Conservation (phyloP, 768 basidiomycete genomes). For the Auricularia sp. region DNA sequence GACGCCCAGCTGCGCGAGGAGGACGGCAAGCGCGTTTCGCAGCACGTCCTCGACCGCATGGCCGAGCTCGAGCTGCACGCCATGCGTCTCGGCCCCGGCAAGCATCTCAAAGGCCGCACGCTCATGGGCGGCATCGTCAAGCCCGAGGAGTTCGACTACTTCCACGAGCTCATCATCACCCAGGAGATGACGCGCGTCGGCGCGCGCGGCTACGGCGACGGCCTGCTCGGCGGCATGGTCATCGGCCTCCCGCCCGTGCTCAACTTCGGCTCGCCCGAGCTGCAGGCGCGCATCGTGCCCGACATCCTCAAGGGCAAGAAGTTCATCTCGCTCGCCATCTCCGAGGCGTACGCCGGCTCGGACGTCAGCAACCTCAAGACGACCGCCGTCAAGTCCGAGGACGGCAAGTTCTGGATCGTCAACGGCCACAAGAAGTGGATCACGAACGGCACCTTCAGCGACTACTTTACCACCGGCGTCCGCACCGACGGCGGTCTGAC, state of each 20-base stretch:
- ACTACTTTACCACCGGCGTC: conserved; percentile 4
- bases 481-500: conserved; percentile 54
- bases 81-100: conserved; percentile 88
- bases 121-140: conserved; percentile 67
- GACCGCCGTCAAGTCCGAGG: conserved; percentile 65
- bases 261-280: conserved; percentile 57
- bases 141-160: conserved; percentile 78
- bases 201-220: conserved; percentile 73
- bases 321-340: conserved; percentile 80
- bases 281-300: conserved; percentile 35
- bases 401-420: conserved; percentile 77
- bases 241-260: conserved; percentile 80
- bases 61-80: conserved; percentile 74
- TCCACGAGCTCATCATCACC: conserved; percentile 77
- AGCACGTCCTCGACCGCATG: conserved; percentile 72
- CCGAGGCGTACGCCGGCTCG: conserved; percentile 80
- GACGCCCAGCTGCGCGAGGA: conserved; percentile 55
- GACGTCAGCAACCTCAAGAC: conserved; percentile 60
- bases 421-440: conserved; percentile 87
- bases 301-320: conserved; percentile 47
- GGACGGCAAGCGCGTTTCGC: conserved; percentile 82
- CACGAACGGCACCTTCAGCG: conserved; percentile 41
- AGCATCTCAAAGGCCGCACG: conserved; percentile 69
- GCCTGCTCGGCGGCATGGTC: conserved; percentile 64
- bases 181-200: conserved; percentile 67